phyloP scores from a whole-genome alignment of 495 filamentous ascomycete species.

The Xylaria cubensis region DNA sequence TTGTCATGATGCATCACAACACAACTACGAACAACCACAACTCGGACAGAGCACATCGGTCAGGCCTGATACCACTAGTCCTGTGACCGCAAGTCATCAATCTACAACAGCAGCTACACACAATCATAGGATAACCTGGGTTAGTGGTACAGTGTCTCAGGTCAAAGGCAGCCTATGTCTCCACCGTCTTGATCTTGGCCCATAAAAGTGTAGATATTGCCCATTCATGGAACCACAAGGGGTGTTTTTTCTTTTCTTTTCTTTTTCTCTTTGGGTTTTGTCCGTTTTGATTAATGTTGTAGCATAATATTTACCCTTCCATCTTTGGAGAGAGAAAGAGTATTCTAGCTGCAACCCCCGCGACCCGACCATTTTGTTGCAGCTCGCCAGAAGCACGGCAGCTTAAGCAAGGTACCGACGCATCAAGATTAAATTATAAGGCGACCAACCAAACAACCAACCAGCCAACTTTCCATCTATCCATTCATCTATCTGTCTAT shows the following conservation, averaged over 20 bases:
- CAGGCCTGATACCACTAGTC: constrained; percentile 12
- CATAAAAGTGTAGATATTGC: not conserved
- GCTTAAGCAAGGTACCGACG: constrained; percentile 13
- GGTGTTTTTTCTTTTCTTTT: too few species aligned
- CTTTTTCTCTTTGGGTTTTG: not conserved
- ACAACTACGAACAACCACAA: not conserved
- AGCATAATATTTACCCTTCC: too few species aligned
- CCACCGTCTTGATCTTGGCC: not conserved
- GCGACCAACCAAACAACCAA: not conserved
- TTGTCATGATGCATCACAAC: constrained; percentile 17
- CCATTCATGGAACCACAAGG: not conserved
- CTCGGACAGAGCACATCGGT: not conserved
- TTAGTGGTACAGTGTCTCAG: not conserved
- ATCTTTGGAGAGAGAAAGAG: not conserved
- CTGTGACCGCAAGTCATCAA: constrained; percentile 4
- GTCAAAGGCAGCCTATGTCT: not conserved
- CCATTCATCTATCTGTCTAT: not conserved
- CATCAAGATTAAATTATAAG: not conserved
- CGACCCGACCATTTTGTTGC: not conserved
- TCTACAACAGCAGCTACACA: not conserved
- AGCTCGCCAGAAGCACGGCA: not conserved
- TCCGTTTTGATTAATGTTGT: not conserved
- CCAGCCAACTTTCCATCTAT: not conserved
- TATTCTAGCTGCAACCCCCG: not conserved
- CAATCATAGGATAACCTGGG: not conserved